A percentile compares a stretch with the other conserved stretches of the same genome.
Evolutionary conservation across 805 yeast genomes (phyloP).

Genomic region (Metschnikowia picachoensis): DNA sequence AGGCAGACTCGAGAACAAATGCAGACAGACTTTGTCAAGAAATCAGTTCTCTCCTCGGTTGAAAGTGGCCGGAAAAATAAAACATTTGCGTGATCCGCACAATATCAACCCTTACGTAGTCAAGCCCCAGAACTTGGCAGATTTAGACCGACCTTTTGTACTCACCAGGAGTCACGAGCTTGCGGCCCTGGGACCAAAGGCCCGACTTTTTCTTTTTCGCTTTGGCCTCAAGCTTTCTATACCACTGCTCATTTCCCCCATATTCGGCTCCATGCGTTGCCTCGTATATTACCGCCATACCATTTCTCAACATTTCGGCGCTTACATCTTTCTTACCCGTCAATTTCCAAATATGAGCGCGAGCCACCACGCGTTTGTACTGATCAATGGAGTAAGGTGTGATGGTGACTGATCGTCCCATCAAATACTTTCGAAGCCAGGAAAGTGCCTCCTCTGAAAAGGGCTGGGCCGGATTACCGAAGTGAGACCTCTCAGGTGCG

Average conservation of each 20-base stretch:
- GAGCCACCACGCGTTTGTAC: slow-evolving; percentile 82
- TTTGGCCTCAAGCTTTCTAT: slow-evolving; percentile 52
- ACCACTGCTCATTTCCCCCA: slow-evolving; percentile 66
- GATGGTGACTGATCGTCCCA: slow-evolving; percentile 66
- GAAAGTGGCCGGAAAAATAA: background rate
- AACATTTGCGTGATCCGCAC: background rate
- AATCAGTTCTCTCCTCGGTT: slow-evolving; percentile 27
- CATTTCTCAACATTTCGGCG: slow-evolving; percentile 78
- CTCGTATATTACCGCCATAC: slow-evolving; percentile 87
- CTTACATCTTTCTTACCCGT: slow-evolving; percentile 75
- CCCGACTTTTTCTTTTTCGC: slow-evolving; percentile 62
- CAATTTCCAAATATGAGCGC: slow-evolving; percentile 57
- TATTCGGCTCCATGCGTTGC: slow-evolving; percentile 78
- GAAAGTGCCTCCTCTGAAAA: slow-evolving; percentile 75
- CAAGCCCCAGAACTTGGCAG: background rate
- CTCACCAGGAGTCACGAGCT: slow-evolving; percentile 70
- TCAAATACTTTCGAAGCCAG: slow-evolving; percentile 67
- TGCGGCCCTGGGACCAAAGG: slow-evolving; percentile 58
- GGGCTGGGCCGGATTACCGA: slow-evolving; percentile 91
- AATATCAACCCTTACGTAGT: background rate
- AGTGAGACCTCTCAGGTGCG: slow-evolving; percentile 95
- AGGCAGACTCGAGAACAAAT: slow-evolving; percentile 51
- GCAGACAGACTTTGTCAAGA: slow-evolving; percentile 27
- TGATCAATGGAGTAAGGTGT: slow-evolving; percentile 84
- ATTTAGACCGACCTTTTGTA: slow-evolving; percentile 46